Evolutionary conservation across 495 filamentous ascomycete species (phyloP).

Genomic region (Venustampulla echinocandica): DNA sequence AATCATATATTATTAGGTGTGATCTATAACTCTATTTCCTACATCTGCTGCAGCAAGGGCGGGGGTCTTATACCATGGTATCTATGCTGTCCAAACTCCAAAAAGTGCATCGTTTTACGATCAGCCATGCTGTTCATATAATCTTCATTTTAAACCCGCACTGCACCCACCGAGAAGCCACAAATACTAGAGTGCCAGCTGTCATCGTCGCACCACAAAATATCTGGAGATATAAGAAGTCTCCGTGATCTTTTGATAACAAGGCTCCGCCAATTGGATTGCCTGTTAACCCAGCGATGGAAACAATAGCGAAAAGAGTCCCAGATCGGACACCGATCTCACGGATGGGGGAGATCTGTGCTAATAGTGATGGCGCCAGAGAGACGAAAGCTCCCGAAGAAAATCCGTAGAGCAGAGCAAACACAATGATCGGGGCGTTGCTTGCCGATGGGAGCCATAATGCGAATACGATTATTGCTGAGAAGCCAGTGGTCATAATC

Average conservation of each 20-base stretch:
- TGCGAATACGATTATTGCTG: slow-evolving; percentile 55
- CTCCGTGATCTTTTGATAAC: slow-evolving; percentile 42
- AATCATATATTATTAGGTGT: background rate
- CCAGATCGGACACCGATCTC: slow-evolving; percentile 70
- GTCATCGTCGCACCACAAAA: slow-evolving; percentile 58
- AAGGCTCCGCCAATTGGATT: slow-evolving; percentile 69
- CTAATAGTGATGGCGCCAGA: slow-evolving; percentile 47
- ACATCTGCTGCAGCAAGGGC: too few relatives aligned
- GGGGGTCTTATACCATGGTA: background rate
- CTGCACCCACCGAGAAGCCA: slow-evolving; percentile 33
- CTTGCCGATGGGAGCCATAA: slow-evolving; percentile 57
- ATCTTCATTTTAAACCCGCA: slow-evolving; percentile 32
- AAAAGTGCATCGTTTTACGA: background rate
- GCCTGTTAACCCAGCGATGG: slow-evolving; percentile 58
- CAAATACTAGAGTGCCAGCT: slow-evolving; percentile 40
- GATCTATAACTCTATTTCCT: too few relatives aligned
- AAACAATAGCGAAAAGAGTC: slow-evolving; percentile 51
- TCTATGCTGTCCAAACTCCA: background rate
- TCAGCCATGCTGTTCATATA: slow-evolving; percentile 23
- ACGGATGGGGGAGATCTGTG: slow-evolving; percentile 63
- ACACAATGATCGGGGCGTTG: slow-evolving; percentile 56
- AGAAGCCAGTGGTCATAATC: slow-evolving; percentile 50
- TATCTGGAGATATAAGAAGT: slow-evolving; percentile 52
- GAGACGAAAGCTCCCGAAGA: slow-evolving; percentile 64
- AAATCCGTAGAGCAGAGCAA: slow-evolving; percentile 63